Percentiles rank a stretch among this genome's conserved stretches.
These are phyloP conservation scores for Sergeia podlipaevii DNA, from an alignment of 208 protist species.

Conservation along the genomic window DNA sequence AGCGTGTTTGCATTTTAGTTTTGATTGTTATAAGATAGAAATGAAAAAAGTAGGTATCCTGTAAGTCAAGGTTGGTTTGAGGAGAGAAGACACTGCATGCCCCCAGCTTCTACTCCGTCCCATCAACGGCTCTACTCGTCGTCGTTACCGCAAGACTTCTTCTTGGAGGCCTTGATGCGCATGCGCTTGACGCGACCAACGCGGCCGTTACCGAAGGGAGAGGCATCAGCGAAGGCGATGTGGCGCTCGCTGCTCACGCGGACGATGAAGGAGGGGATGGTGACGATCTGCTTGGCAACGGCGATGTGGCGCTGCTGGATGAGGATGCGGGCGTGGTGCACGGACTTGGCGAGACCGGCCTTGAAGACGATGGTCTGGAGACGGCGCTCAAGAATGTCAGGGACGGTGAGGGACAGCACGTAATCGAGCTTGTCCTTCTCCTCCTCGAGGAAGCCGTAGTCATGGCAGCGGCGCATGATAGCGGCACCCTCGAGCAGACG, in stretches of 20 bases:
- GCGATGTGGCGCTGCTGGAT: constrained; percentile 99
- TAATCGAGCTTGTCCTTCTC: constrained; percentile 99
- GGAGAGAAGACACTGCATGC: too few relatives aligned
- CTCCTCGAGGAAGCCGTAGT: constrained; percentile 98
- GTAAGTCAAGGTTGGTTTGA: background rate
- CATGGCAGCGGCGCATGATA: constrained; percentile 98
- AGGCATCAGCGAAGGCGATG: constrained; percentile 97
- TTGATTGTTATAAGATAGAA: background rate
- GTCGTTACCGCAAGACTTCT: constrained; percentile 43
- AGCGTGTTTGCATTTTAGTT: too few relatives aligned
- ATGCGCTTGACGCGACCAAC: constrained; percentile 96
- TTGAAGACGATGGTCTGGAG: constrained; percentile 99
- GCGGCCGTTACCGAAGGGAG: constrained; percentile 94
- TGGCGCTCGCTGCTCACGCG: constrained; percentile 98
- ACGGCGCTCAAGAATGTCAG: constrained; percentile 99
- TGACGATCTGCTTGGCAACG: constrained; percentile 99
- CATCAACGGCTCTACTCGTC: constrained; percentile 34
- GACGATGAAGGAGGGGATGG: constrained; percentile 99
- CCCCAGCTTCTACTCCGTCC: too few relatives aligned
- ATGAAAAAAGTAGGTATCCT: background rate
- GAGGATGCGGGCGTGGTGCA: constrained; percentile 99
- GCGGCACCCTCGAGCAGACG: constrained; percentile 98
- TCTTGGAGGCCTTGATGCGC: constrained; percentile 76
- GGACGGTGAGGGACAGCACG: constrained; percentile 98
- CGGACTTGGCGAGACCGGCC: constrained; percentile 98